Conservation (phyloP, 2,329 filamentous ascomycete species). For the Cryphonectria naterciae region DNA sequence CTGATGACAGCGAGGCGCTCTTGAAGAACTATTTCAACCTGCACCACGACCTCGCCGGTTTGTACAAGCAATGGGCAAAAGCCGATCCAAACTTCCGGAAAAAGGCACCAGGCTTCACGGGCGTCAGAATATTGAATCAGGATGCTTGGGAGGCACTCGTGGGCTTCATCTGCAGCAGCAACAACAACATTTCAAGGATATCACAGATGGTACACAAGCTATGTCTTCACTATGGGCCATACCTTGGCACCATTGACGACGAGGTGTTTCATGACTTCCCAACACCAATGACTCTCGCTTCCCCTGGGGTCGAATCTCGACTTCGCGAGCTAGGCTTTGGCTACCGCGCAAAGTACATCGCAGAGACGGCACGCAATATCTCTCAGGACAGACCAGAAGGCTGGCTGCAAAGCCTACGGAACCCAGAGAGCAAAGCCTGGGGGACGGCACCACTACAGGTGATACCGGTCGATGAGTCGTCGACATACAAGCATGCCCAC, state of each 20-base stretch:
- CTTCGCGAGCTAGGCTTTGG: constrained; percentile 88
- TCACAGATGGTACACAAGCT: constrained; percentile 96
- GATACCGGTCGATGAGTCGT: constrained; percentile 45
- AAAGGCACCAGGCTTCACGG: constrained; percentile 84
- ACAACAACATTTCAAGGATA: constrained; percentile 96
- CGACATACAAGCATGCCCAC: constrained; percentile 76
- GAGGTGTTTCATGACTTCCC: constrained; percentile 88
- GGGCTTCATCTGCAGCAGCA: constrained; percentile 97
- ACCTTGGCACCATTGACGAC: constrained; percentile 71
- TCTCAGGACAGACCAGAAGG: constrained; percentile 65
- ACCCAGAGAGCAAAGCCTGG: constrained; percentile 42
- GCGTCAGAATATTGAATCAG: constrained; percentile 89
- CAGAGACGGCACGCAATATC: constrained; percentile 79
- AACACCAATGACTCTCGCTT: constrained; percentile 71
- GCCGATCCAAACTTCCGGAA: constrained; percentile 87
- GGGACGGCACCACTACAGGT: constrained; percentile 27
- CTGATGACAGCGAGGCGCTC: constrained; percentile 74
- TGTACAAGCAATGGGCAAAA: constrained; percentile 81
- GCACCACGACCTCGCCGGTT: constrained; percentile 69
- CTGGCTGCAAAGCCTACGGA: constrained; percentile 80
- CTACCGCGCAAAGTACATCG: constrained; percentile 91
- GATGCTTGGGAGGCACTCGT: constrained; percentile 95
- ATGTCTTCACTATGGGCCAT: constrained; percentile 80
- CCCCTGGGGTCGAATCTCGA: constrained; percentile 74
- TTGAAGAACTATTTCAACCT: constrained; percentile 88